phyloP scores from a whole-genome alignment of 192 early-diverging fungal species.

The Dispira simplex region DNA sequence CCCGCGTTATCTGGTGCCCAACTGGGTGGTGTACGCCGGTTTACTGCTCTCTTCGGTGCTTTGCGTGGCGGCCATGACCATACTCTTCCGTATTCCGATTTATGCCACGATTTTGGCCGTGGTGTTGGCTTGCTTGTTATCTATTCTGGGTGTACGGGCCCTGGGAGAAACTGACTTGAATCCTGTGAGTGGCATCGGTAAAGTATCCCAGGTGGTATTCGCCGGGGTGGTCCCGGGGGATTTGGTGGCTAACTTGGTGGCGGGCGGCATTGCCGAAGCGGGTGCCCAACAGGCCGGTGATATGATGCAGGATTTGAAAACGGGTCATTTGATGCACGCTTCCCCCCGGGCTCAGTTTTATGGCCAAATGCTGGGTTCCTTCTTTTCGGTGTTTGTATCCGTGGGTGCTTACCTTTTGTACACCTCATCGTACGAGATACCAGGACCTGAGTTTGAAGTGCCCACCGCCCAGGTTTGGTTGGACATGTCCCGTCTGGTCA shows the following conservation, averaged over 20 bases:
- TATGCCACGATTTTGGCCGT: constrained; percentile 53
- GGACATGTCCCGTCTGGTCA: constrained; percentile 60
- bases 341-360: constrained; percentile 74
- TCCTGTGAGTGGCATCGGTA: constrained; percentile 69
- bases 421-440: constrained; percentile 50
- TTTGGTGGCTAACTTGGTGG: constrained; percentile 57
- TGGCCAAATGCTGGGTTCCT: constrained; percentile 65
- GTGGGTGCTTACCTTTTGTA: constrained; percentile 55
- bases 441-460: constrained; percentile 46
- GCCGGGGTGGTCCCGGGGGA: constrained; percentile 55
- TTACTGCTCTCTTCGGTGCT: constrained; percentile 39
- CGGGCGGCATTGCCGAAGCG: constrained; percentile 63
- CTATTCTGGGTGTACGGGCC: constrained; percentile 67
- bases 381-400: constrained; percentile 51
- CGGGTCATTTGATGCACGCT: constrained; percentile 66
- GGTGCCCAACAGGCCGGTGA: constrained; percentile 58
- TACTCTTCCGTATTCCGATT: constrained; percentile 52
- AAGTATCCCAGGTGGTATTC: constrained; percentile 73
- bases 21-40: constrained; percentile 42
- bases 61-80: constrained; percentile 42
- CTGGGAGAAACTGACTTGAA: constrained; percentile 73
- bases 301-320: constrained; percentile 72
- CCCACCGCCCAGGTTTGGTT: constrained; percentile 68
- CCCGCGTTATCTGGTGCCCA: constrained; percentile 36
- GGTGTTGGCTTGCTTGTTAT: constrained; percentile 50